These are phyloP conservation scores for Penicillium angulare DNA, from an alignment of 495 filamentous ascomycete species.

Conservation along the genomic window DNA sequence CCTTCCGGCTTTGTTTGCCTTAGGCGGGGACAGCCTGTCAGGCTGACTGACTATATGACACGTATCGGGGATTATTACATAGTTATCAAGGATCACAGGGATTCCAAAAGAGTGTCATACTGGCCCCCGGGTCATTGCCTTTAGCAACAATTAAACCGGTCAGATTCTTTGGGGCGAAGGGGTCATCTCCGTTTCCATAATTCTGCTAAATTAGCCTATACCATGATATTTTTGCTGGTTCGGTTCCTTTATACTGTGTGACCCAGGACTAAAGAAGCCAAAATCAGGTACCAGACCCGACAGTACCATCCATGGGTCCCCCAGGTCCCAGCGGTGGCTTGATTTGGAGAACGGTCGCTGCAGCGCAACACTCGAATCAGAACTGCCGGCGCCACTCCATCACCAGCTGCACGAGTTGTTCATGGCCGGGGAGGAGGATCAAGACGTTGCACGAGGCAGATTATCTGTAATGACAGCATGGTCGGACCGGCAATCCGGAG, in stretches of 20 bases:
- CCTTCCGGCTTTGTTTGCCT: conserved; percentile 1
- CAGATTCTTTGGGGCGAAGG: too few species aligned
- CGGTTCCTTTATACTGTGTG: neutral
- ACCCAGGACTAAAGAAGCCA: neutral
- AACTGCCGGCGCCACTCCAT: conserved; percentile 25
- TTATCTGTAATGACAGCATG: conserved; percentile 8
- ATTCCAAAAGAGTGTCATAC: too few species aligned
- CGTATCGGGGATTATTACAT: too few species aligned
- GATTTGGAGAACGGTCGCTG: conserved; percentile 8
- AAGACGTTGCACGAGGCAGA: conserved; percentile 12
- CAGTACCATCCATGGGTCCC: conserved; percentile 12
- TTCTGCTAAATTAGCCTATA: too few species aligned
- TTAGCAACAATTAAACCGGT: too few species aligned
- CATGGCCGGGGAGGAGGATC: conserved; percentile 13
- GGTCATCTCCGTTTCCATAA: too few species aligned
- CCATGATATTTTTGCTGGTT: neutral
- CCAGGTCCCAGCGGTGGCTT: conserved; percentile 20
- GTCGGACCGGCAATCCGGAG: neutral
- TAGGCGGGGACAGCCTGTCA: neutral
- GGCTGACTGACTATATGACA: too few species aligned
- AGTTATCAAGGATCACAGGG: neutral
- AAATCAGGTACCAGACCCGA: conserved; percentile 11
- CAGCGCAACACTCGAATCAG: conserved; percentile 16
- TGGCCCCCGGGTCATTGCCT: too few species aligned
- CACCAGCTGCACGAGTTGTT: conserved; percentile 6